These are phyloP conservation scores for Pleurotus giganteus DNA, from an alignment of 768 basidiomycete species.

Conservation along the genomic window DNA sequence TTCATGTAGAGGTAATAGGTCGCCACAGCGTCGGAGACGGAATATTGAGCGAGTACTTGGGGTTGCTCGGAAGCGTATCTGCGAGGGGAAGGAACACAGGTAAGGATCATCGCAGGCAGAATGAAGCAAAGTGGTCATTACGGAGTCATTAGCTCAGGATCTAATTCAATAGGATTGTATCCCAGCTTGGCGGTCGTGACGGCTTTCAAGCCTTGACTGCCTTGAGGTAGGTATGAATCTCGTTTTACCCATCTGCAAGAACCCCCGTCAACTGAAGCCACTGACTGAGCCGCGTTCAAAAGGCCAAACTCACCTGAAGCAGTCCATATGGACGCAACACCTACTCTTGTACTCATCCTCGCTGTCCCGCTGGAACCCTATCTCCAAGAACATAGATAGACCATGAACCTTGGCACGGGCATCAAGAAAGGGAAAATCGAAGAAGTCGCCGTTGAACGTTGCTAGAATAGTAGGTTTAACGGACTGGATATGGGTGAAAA, in stretches of 20 bases:
- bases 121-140: conserved; percentile 38
- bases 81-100: conserved; percentile 5
- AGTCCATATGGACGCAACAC: conserved; percentile 96
- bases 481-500: conserved; percentile 93
- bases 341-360: conserved; percentile 96
- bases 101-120: not conserved
- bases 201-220: conserved; percentile 97
- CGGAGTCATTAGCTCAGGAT: conserved; percentile 99
- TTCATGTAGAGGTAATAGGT: conserved; percentile 99
- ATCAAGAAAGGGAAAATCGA: conserved; percentile 97
- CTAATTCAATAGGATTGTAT: conserved; percentile 94
- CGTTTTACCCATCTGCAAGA: conserved; percentile 92
- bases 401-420: conserved; percentile 84
- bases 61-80: conserved; percentile 98
- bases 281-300: not conserved
- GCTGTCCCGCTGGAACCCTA: conserved; percentile 84
- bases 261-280: no score
- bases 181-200: conserved; percentile 96
- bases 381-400: conserved; percentile 96
- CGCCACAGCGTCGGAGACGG: conserved; percentile 99
- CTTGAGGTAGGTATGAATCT: conserved; percentile 97
- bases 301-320: conserved; percentile 47
- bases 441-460: conserved; percentile 98
- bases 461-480: conserved; percentile 96
- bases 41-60: conserved; percentile 92